phyloP scores from a whole-genome alignment of 2,329 filamentous ascomycete genomes.

The Juglanconis juglandina region DNA sequence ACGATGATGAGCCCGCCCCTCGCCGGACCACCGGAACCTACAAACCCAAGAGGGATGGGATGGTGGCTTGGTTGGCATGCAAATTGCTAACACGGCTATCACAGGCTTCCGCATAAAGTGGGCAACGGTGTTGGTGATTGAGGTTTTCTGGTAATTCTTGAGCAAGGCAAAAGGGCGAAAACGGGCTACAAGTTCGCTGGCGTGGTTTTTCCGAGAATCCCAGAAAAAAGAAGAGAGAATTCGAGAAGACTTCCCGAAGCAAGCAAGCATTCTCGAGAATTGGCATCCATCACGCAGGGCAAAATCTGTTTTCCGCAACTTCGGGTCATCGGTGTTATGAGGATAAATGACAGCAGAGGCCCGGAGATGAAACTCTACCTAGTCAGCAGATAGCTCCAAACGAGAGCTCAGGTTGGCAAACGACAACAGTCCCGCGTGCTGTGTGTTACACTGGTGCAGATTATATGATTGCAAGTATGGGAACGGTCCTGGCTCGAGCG shows the following conservation, averaged over 20 bases:
- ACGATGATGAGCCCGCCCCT: not conserved
- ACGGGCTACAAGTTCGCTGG: constrained; percentile 20
- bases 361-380: constrained; percentile 10
- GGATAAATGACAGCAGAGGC: constrained; percentile 19
- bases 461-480: not conserved
- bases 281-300: constrained; percentile 20
- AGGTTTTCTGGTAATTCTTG: constrained; percentile 19
- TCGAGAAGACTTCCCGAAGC: not conserved
- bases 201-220: constrained; percentile 12
- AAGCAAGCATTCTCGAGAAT: constrained; percentile 11
- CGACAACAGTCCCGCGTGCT: constrained; percentile 4
- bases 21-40: not conserved
- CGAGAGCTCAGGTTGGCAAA: constrained; percentile 20
- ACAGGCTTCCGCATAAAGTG: constrained; percentile 19
- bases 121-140: constrained; percentile 15
- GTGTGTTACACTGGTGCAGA: not conserved
- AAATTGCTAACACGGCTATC: constrained; percentile 2
- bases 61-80: not conserved
- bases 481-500: not conserved
- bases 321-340: constrained; percentile 20
- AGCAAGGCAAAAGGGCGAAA: constrained; percentile 15
- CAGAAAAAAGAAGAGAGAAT: constrained; percentile 4
- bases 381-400: constrained; percentile 21
- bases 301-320: constrained; percentile 20
- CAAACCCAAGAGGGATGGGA: not conserved